Conservation (phyloP, 352 stramenopile species). For the Pythium phragmitis region DNA sequence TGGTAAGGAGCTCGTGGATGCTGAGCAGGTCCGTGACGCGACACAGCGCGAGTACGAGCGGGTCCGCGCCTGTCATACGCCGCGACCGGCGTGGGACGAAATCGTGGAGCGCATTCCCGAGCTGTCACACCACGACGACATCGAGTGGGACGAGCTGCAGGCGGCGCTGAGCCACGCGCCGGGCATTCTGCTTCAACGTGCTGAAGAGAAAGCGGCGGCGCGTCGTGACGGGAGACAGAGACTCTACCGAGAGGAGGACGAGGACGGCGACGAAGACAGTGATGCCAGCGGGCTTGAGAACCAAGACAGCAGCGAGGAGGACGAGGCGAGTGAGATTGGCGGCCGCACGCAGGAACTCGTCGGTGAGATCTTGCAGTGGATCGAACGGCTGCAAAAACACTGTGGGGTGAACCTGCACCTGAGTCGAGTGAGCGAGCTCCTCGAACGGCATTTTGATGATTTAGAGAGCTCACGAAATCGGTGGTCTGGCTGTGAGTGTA, state of each 20-base stretch:
- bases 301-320: constrained; percentile 1
- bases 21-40: constrained; percentile 29
- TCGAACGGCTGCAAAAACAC: constrained; percentile 77
- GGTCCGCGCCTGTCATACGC: constrained; percentile 60
- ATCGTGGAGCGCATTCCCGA: constrained; percentile 66
- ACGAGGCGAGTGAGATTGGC: not conserved
- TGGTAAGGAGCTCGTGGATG: constrained; percentile 24
- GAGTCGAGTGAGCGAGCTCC: constrained; percentile 39
- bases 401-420: constrained; percentile 76
- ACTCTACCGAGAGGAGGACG: constrained; percentile 7
- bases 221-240: not conserved
- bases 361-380: constrained; percentile 76
- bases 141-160: constrained; percentile 49
- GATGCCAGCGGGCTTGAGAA: constrained; percentile 1
- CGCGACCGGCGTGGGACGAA: constrained; percentile 55
- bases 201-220: constrained; percentile 6
- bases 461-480: no score
- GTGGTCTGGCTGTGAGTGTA: constrained; percentile 15
- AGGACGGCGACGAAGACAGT: not conserved
- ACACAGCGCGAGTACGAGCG: constrained; percentile 30
- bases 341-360: constrained; percentile 49
- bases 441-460: no score
- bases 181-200: constrained; percentile 2
- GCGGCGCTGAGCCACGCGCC: constrained; percentile 4
- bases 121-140: constrained; percentile 47